A percentile compares a stretch with the other conserved stretches of the same genome.
Evolutionary conservation across 257 asterid genomes (phyloP).

Genomic region (Parsonsia alboflavescens): DNA sequence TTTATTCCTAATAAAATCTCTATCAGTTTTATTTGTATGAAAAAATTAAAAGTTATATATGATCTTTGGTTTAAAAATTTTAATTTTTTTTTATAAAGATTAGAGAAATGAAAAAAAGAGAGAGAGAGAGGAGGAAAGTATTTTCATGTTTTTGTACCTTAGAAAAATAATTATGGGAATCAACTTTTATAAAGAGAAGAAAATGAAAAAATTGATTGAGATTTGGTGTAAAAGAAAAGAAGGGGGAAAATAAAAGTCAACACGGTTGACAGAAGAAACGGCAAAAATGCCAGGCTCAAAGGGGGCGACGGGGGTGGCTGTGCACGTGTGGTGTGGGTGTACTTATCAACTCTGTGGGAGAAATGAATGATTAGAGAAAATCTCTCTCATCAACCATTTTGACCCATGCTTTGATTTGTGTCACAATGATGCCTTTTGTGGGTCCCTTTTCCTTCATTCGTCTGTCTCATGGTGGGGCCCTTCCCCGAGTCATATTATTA

Average conservation of each 20-base stretch:
- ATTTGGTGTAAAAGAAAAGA: neutral
- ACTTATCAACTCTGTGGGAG: slow-evolving; percentile 19
- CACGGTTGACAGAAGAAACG: slow-evolving; percentile 1
- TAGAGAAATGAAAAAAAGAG: no score
- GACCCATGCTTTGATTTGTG: slow-evolving; percentile 15
- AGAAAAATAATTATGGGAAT: neutral
- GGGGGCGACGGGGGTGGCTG: neutral
- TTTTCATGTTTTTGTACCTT: neutral
- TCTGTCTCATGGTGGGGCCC: slow-evolving; percentile 12
- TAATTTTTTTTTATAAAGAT: no score
- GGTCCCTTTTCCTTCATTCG: neutral
- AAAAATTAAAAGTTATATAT: no score
- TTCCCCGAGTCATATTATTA: neutral
- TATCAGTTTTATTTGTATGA: no score
- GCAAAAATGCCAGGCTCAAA: neutral
- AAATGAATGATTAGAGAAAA: slow-evolving; percentile 14
- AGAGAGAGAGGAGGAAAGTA: no score
- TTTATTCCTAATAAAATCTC: no score
- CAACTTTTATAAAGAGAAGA: no score
- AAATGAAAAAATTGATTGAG: neutral
- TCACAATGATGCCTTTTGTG: neutral
- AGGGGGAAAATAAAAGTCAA: slow-evolving; percentile 1
- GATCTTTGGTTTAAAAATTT: no score
- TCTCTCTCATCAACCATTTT: slow-evolving; percentile 20
- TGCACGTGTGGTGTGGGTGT: slow-evolving; percentile 58